Conservation (phyloP, 1,284 basidiomycete genomes). For the Ceratobasidium sp. region DNA sequence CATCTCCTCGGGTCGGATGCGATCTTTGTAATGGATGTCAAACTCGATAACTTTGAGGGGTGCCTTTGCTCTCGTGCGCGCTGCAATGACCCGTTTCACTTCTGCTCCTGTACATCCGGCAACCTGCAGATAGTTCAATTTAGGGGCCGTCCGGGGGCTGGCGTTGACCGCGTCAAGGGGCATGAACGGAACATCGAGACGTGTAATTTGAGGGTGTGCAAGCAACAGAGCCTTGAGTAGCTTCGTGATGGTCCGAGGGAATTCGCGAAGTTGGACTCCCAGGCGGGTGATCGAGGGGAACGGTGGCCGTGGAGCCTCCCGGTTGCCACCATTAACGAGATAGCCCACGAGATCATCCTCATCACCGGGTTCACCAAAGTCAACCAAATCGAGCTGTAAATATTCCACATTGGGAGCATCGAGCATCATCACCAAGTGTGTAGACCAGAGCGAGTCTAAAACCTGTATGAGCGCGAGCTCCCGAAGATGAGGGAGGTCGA, state of each 20-base stretch:
- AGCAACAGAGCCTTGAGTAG: background rate
- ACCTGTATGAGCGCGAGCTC: background rate
- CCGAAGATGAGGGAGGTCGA: background rate
- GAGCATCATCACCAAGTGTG: background rate
- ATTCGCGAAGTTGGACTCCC: background rate
- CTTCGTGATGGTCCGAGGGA: background rate
- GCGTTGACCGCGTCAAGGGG: background rate
- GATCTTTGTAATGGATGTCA: background rate
- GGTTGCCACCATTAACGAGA: background rate
- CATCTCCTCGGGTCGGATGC: background rate
- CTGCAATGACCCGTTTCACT: background rate
- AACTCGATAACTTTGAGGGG: background rate
- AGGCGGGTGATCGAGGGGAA: constrained; percentile 8
- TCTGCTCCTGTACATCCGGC: background rate
- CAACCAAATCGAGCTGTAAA: background rate
- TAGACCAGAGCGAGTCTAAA: background rate
- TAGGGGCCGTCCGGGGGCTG: background rate
- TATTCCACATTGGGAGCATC: constrained; percentile 10
- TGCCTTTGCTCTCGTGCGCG: background rate
- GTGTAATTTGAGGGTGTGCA: background rate
- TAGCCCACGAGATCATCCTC: background rate
- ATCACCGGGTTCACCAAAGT: background rate
- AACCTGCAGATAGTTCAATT: background rate
- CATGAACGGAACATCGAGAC: background rate
- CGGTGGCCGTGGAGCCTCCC: background rate